phyloP scores from a whole-genome alignment of 495 filamentous ascomycete species.

The Podospora pseudocomata region DNA sequence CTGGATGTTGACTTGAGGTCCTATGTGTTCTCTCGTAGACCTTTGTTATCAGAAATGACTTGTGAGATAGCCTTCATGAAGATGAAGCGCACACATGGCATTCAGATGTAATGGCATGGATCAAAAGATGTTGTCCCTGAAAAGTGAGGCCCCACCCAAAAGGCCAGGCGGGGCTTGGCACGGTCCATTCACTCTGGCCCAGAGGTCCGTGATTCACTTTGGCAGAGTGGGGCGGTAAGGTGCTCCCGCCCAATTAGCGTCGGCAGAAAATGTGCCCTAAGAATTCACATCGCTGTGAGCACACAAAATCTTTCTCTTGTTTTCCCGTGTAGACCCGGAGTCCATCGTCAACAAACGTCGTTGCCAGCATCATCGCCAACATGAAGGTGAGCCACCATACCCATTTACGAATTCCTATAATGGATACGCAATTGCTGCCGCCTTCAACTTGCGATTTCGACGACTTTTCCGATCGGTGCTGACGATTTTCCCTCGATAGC shows the following conservation, averaged over 20 bases:
- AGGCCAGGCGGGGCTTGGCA: slow-evolving; percentile 3
- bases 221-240: background rate
- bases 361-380: slow-evolving; percentile 37
- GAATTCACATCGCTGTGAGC: slow-evolving; percentile 21
- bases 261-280: slow-evolving; percentile 32
- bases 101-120: background rate
- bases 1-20: background rate
- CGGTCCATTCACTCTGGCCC: background rate
- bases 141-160: background rate
- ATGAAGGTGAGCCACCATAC: slow-evolving; percentile 34
- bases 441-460: background rate
- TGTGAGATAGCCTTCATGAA: background rate
- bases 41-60: background rate
- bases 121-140: background rate
- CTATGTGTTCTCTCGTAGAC: background rate
- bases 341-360: slow-evolving; percentile 31
- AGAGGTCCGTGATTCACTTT: background rate
- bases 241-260: slow-evolving; percentile 23
- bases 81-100: background rate
- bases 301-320: slow-evolving; percentile 37
- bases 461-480: slow-evolving; percentile 17
- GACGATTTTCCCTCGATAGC: slow-evolving; percentile 47
- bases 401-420: background rate
- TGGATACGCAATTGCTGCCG: background rate
- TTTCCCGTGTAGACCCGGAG: slow-evolving; percentile 26